Evolutionary conservation across 2,329 filamentous ascomycete species (phyloP), one percentile per base, ranked within the genome.

Genomic region (Endocalyx cinctus): DNA sequence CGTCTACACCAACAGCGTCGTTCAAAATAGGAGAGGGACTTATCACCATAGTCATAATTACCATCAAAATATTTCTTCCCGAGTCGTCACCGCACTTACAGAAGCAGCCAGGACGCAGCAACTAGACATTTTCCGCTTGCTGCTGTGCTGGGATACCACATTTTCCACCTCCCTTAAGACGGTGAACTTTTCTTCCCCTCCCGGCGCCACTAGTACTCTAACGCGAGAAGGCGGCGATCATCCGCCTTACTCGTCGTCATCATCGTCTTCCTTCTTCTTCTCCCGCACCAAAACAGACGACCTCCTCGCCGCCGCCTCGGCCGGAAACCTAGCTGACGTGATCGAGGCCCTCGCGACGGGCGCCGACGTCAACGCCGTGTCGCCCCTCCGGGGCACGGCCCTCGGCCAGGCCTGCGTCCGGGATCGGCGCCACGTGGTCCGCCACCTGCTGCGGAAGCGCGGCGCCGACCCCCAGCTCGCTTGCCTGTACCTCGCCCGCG

Each of bases 391-490:
- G 25, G 37, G 37, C 4, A 35, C 37, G 2, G 27, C 37, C 3
- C 32, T 39, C 11, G 29, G 32, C 19, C 18, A 18, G 4, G 37
- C 37, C 6, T 28, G 32, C 5, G 17, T 29, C n/a, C 18, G 11
- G 10, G 33, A 29, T 8, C 25, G 35, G 17, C 13, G 14, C 5
- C 28, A 39, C 12, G 30, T 19, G n/a, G 26, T 39, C 13, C 35
- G 20, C 17, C 7, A 28, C 13, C 22, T 39, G 13, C 25, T 39
- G 11, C n/a, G n/a, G n/a, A 25, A 35, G 26, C 32, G 29, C 15
- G 37, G 37, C 3, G 37, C 37, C 17, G 27, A 35, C 14, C 25
- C 29, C 6, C 32, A 39, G 23, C 6, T 39, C 11, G 33, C 37
- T 10, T 20, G 25, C 3, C 25, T 39, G 12, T 35, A 18, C 19